Conservation (phyloP, 2,329 filamentous ascomycete genomes). For the Penicillium aurantiogriseum region DNA sequence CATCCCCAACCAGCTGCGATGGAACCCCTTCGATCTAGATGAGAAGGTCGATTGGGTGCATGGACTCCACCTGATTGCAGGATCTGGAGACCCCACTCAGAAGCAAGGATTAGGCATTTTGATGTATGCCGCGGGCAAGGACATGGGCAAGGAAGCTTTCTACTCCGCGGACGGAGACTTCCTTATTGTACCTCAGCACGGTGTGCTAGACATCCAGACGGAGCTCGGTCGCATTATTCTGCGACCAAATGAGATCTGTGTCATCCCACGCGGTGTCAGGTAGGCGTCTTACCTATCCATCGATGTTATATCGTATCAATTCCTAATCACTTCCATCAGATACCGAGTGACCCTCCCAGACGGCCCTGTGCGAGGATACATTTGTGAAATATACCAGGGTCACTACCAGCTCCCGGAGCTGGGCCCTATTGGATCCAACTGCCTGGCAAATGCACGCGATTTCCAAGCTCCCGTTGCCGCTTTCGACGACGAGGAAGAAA, state of each 20-base stretch:
- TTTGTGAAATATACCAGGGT: constrained; percentile 70
- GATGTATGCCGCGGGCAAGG: constrained; percentile 74
- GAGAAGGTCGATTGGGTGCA: constrained; percentile 67
- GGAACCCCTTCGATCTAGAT: constrained; percentile 75
- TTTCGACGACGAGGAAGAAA: constrained; percentile 61
- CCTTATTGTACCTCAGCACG: constrained; percentile 72
- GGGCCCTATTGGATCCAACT: constrained; percentile 70
- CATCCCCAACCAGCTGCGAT: constrained; percentile 77
- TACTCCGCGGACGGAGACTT: constrained; percentile 83
- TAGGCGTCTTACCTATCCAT: constrained; percentile 11
- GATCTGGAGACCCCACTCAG: constrained; percentile 73
- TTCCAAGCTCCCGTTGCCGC: constrained; percentile 70
- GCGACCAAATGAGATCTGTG: constrained; percentile 73
- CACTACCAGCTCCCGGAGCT: constrained; percentile 71
- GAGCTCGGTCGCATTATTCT: constrained; percentile 73
- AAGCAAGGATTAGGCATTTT: constrained; percentile 79
- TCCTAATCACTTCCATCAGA: constrained; percentile 13
- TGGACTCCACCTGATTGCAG: constrained; percentile 69
- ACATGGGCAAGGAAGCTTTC: constrained; percentile 77
- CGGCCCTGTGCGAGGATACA: constrained; percentile 67
- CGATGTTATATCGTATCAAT: background rate
- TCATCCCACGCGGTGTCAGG: constrained; percentile 71
- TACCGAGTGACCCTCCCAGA: constrained; percentile 68
- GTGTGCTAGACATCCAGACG: constrained; percentile 71
- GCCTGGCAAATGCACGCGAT: constrained; percentile 72